Evolutionary conservation across 176 grass and related monocot genomes (phyloP), one percentile per base, ranked within the genome.

Genomic region (Hordeum vulgare): DNA sequence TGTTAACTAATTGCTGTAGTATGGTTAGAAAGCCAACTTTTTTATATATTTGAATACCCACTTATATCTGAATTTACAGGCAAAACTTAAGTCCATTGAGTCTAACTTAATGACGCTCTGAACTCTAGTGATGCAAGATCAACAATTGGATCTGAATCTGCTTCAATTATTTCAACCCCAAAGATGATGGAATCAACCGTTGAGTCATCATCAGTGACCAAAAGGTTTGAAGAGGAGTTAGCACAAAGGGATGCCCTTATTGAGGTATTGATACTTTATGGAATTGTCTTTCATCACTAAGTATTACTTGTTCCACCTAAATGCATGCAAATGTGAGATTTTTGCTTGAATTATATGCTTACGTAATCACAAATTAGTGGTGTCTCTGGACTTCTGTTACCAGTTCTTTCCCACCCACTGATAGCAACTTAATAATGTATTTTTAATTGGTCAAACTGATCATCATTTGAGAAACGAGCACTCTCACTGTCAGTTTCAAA

Each of bases 201-300:
- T 74, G 96, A 98, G 65, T 98, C 96, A 47, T 88, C 79, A 14
- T 82, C 79, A 79, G 87, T 98, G 29, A 95, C 91, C 51, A 98
- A 95, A 83, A 98, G 90, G 75, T 93, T 98, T 41, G 96, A 98
- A 80, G 93, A 98, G 42, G 96, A 98, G 86, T 85, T 98, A 53
- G 83, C 96, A 83, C 95, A 98, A 81, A 91, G 96, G 84, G 96
- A 98, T 83, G 87, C 93, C 29, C 96, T 98, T 90, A 98, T 98
- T 67, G 96, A 98, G 96, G 96, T 98, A 85, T 83, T 64, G 33
- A 61, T 83, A 74, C 11, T 34, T 74, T 41, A 65, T 66, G 66
- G 17, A 28, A 54, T 47, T 49, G 66, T 77, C 60, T 66, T 83
- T 75, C 31, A 28, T 64, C 8, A 67, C 47, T 54, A 69, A 23